These are phyloP conservation scores for Lophium mytilinum DNA, from an alignment of 495 filamentous ascomycete species.

Conservation along the genomic window DNA sequence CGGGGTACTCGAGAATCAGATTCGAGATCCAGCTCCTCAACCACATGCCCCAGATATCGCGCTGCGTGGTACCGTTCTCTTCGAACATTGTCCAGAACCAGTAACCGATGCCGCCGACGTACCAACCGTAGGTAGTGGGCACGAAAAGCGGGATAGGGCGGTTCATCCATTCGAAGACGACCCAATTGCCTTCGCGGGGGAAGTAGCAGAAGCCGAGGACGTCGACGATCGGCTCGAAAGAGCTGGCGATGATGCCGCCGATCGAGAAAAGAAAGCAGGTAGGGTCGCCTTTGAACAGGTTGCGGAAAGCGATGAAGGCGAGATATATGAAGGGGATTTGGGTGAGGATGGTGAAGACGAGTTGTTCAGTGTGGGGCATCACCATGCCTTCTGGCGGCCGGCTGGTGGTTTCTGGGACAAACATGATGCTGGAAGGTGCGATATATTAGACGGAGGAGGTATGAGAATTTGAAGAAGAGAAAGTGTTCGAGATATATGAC, in stretches of 20 bases:
- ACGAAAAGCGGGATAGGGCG: background rate
- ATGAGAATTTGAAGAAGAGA: too few species aligned
- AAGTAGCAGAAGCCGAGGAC: background rate
- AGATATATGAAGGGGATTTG: background rate
- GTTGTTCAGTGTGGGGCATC: background rate
- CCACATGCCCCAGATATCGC: conserved; percentile 1
- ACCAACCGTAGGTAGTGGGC: background rate
- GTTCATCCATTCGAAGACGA: background rate
- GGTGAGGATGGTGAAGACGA: background rate
- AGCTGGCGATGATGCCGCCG: background rate
- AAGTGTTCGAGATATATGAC: too few species aligned
- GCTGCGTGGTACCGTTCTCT: background rate
- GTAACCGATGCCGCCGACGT: background rate
- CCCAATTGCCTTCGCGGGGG: background rate
- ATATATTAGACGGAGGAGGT: too few species aligned
- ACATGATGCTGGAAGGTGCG: background rate
- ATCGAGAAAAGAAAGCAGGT: background rate
- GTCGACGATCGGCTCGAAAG: background rate
- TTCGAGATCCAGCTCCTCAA: background rate
- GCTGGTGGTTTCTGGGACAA: background rate
- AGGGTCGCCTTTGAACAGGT: background rate
- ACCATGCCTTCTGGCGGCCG: background rate
- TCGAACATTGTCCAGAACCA: background rate
- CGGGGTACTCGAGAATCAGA: background rate
- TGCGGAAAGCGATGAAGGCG: background rate